Percentiles rank a stretch among this genome's conserved stretches.
Conservation (phyloP, 768 basidiomycete species). For the Termitomyces sp. region DNA sequence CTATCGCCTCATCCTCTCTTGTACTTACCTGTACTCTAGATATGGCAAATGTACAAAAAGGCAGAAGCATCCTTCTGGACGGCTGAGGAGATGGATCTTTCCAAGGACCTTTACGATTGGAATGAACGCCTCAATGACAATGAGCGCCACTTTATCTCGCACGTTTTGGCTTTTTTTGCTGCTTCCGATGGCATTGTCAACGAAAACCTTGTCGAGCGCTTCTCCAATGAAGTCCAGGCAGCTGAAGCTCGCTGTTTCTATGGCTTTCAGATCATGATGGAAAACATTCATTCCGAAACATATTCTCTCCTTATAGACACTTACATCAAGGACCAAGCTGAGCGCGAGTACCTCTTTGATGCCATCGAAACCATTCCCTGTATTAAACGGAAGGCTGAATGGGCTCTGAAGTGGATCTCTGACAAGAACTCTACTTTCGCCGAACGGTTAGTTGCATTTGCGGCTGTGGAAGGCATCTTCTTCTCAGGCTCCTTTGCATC, state of each 20-base stretch:
- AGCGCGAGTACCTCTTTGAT: conserved; percentile 85
- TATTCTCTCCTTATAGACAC: conserved; percentile 96
- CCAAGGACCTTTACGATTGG: conserved; percentile 86
- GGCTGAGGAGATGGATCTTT: conserved; percentile 89
- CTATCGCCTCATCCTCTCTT: background rate
- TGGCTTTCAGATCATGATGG: conserved; percentile 99
- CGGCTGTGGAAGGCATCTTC: conserved; percentile 97
- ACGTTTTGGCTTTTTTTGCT: conserved; percentile 95
- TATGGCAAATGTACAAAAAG: conserved; percentile 96
- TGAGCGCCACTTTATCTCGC: conserved; percentile 89
- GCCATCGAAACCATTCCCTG: conserved; percentile 94
- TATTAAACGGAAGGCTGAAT: conserved; percentile 89
- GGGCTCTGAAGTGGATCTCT: conserved; percentile 92
- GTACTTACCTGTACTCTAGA: conserved; percentile 41
- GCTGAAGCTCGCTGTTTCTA: conserved; percentile 97
- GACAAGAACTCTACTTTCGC: conserved; percentile 79
- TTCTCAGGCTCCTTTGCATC: conserved; percentile 93
- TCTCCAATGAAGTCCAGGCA: conserved; percentile 88
- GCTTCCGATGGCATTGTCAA: conserved; percentile 96
- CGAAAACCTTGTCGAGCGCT: conserved; percentile 93
- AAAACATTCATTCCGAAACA: conserved; percentile 95
- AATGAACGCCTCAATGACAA: conserved; percentile 72
- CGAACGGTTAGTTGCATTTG: conserved; percentile 90
- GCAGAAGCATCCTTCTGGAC: conserved; percentile 96
- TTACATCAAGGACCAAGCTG: conserved; percentile 78